Base-by-base conservation (phyloP, 2,329 filamentous ascomycete genomes). In the Furcasterigmium sp. region DNA sequence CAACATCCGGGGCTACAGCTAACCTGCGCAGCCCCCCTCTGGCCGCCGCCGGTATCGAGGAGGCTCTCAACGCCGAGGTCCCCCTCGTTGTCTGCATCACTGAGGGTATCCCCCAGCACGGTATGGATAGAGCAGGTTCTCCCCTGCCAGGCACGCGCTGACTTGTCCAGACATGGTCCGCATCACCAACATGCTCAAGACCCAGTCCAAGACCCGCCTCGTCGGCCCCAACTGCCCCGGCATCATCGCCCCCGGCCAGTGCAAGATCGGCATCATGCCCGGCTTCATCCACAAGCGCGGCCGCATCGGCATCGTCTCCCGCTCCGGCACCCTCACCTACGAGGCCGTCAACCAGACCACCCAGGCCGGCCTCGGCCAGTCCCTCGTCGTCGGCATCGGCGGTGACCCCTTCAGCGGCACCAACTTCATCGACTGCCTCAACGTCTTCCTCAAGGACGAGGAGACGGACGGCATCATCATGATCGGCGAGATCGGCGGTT, bases 261-360 rank as follows among this genome's bases (percentile, higher is more conserved):
- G 93, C 83, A 98, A 98, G 78, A 97, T 98, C 63, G 93, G 93
- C 65, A 98, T 98, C 75, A 97, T 98, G 93, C 89, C 93, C 53
- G 93, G 93, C 60, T 96, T 97, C 80, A 97, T 98, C 75, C 93
- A 98, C 84, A 97, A 97, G 82, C 89, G 91, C 70, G 93, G 93
- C 59, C 91, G 93, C 68, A 91, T 98, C 64, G 93, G 93, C 63
- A 97, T 98, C 68, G 93, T 98, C 70, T 96, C 91, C 58, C 87
- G 93, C 60, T 97, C 93, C 62, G 93, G 93, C 62, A 98, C 93
- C 56, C 84, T 98, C 52, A 98, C 93, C 63, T 98, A 98, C 77
- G 93, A 98, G 77, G 93, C 93, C 63, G 93, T 98, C 72, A 97
- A 97, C 81, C 93, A 98, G 76, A 98, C 93, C 61, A 97, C 93